phyloP scores from a whole-genome alignment of 1,284 basidiomycete genomes.

The Thecaphora thlaspeos region DNA sequence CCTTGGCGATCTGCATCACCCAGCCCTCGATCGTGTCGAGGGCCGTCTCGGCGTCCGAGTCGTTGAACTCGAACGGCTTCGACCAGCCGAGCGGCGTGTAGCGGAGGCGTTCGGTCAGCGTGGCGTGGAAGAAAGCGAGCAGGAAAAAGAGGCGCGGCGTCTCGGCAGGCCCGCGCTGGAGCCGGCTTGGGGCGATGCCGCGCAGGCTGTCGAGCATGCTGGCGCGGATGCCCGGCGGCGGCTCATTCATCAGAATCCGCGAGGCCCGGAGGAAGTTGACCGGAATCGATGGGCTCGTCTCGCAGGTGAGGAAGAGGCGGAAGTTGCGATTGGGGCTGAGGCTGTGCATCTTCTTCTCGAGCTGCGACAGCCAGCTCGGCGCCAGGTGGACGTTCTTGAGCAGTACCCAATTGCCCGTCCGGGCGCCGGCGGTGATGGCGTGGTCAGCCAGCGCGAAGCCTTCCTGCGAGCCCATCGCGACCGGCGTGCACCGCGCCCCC shows the following conservation, averaged over 20 bases:
- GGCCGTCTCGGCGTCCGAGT: constrained; percentile 53
- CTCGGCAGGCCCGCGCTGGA: constrained; percentile 50
- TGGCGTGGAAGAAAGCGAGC: constrained; percentile 54
- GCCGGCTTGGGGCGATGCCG: constrained; percentile 29
- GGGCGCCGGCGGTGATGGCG: constrained; percentile 49
- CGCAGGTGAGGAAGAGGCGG: constrained; percentile 55
- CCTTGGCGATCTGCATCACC: constrained; percentile 44
- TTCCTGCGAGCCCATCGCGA: constrained; percentile 56
- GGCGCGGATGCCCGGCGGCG: constrained; percentile 54
- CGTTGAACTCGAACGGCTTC: constrained; percentile 55
- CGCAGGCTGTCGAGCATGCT: constrained; percentile 51
- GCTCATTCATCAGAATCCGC: constrained; percentile 56
- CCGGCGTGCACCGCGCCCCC: constrained; percentile 38
- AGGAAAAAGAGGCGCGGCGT: constrained; percentile 50
- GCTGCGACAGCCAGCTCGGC: constrained; percentile 51
- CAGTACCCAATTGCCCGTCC: constrained; percentile 53
- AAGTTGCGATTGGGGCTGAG: constrained; percentile 49
- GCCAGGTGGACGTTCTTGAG: constrained; percentile 57
- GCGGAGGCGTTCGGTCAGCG: constrained; percentile 49
- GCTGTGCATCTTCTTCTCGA: constrained; percentile 52
- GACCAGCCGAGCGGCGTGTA: constrained; percentile 56
- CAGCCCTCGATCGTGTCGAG: constrained; percentile 53
- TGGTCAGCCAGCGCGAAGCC: constrained; percentile 52
- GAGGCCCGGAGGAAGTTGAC: constrained; percentile 52
- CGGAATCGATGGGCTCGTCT: constrained; percentile 53